phyloP scores from a whole-genome alignment of 2,329 filamentous ascomycete genomes.

The Venturia carpophila region DNA sequence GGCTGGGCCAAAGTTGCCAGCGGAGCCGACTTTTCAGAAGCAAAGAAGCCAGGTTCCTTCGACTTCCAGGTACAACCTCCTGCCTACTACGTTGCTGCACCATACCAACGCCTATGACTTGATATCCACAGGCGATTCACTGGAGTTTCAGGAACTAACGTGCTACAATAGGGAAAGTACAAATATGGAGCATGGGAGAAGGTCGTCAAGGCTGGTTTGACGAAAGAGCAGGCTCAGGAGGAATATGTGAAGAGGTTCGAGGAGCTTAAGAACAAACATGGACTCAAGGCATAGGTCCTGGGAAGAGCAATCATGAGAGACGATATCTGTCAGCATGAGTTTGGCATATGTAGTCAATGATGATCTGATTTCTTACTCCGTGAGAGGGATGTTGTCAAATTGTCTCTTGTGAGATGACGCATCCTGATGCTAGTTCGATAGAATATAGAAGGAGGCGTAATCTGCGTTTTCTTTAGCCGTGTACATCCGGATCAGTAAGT shows the following conservation, averaged over 20 bases:
- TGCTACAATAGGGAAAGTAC: slow-evolving; percentile 56
- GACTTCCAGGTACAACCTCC: slow-evolving; percentile 52
- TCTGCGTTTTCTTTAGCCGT: too few relatives aligned
- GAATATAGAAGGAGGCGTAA: too few relatives aligned
- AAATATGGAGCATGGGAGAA: slow-evolving; percentile 75
- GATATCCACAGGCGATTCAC: neutral
- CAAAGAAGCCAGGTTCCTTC: slow-evolving; percentile 55
- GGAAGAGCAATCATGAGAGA: neutral
- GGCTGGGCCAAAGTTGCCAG: slow-evolving; percentile 39
- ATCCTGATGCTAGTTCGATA: too few relatives aligned
- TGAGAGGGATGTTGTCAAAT: neutral
- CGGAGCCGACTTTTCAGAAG: slow-evolving; percentile 34
- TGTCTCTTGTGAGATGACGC: neutral
- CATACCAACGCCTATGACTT: neutral
- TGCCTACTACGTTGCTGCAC: too few relatives aligned
- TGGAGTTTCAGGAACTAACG: slow-evolving; percentile 2
- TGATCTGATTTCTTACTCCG: neutral
- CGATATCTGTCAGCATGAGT: neutral
- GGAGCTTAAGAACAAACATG: slow-evolving; percentile 60
- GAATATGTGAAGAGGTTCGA: slow-evolving; percentile 68
- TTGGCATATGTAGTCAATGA: neutral
- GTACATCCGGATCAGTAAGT: too few relatives aligned
- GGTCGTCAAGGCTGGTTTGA: slow-evolving; percentile 55
- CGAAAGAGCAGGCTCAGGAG: slow-evolving; percentile 61
- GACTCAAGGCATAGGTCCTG: slow-evolving; percentile 48